Conservation (phyloP, 352 stramenopile genomes). For the Pythium biforme region DNA sequence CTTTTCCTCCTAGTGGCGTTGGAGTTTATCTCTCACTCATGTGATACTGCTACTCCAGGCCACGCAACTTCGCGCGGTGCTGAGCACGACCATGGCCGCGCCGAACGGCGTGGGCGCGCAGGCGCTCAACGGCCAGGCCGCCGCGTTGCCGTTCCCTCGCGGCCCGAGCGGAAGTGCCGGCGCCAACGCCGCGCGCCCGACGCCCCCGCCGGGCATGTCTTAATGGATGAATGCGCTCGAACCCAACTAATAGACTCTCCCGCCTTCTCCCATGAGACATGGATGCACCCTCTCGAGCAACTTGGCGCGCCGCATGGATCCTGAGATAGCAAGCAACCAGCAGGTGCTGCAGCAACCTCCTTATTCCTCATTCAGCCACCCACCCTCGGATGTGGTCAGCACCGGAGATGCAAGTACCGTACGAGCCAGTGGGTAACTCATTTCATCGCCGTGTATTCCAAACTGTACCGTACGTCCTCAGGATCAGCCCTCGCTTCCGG, state of each 20-base stretch:
- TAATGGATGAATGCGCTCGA: conserved; percentile 22
- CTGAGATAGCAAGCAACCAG: too few species aligned
- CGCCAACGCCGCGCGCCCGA: conserved; percentile 24
- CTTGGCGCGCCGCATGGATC: not conserved
- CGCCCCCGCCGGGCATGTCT: conserved; percentile 53
- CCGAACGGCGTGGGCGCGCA: not conserved
- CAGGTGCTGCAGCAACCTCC: not conserved
- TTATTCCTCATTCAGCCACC: not conserved
- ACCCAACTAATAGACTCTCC: conserved; percentile 12
- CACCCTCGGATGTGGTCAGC: not conserved
- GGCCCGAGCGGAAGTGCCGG: not conserved
- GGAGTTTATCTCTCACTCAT: not conserved
- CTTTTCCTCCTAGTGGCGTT: too few species aligned
- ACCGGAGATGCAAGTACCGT: too few species aligned
- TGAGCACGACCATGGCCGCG: not conserved
- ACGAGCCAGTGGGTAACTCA: too few species aligned
- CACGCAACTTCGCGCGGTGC: conserved; percentile 21
- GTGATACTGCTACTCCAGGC: not conserved
- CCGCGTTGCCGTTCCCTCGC: not conserved
- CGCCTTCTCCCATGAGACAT: not conserved
- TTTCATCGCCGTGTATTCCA: too few species aligned
- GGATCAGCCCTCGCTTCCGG: too few species aligned
- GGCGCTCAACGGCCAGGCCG: not conserved
- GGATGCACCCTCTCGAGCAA: conserved; percentile 14
- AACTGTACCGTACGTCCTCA: too few species aligned